Evolutionary conservation across 2,329 filamentous ascomycete species (phyloP).

Genomic region (Aspergillus pseudonomiae): DNA sequence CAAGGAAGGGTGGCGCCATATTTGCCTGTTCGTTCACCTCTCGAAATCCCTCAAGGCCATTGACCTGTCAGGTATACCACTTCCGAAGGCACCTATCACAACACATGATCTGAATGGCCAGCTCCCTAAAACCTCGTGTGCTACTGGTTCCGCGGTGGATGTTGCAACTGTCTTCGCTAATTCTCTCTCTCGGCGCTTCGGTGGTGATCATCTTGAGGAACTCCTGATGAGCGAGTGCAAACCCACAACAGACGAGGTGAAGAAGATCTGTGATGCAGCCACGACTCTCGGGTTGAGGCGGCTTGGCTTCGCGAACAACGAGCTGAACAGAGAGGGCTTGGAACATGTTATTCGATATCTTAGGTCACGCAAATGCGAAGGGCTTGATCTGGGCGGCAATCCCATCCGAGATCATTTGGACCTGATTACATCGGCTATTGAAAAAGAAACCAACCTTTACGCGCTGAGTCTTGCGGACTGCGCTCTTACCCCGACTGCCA

Average conservation of each 20-base stretch:
- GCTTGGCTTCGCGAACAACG: conserved; percentile 81
- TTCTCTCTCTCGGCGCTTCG: conserved; percentile 75
- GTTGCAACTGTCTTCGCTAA: conserved; percentile 70
- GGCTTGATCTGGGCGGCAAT: conserved; percentile 87
- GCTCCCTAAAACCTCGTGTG: conserved; percentile 19
- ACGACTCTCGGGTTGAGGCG: conserved; percentile 75
- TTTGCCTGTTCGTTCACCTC: conserved; percentile 87
- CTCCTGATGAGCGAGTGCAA: conserved; percentile 81
- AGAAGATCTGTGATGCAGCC: conserved; percentile 78
- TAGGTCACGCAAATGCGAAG: conserved; percentile 76
- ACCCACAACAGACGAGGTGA: conserved; percentile 70
- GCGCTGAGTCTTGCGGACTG: conserved; percentile 86
- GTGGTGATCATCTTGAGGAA: conserved; percentile 75
- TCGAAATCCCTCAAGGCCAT: conserved; percentile 83
- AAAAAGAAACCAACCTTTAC: conserved; percentile 63
- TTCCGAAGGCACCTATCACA: conserved; percentile 57
- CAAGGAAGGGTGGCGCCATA: conserved; percentile 85
- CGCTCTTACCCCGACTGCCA: conserved; percentile 71
- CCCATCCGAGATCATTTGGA: conserved; percentile 62
- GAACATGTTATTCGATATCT: conserved; percentile 77
- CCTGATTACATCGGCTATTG: conserved; percentile 40
- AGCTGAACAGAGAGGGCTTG: conserved; percentile 72
- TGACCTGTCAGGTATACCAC: conserved; percentile 82
- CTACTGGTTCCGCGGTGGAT: conserved; percentile 45
- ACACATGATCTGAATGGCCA: conserved; percentile 28